Percentiles rank a stretch among this genome's conserved stretches.
Conservation (phyloP, 1,139 yeast species). For the Zygosaccharomyces pseudobailii region DNA sequence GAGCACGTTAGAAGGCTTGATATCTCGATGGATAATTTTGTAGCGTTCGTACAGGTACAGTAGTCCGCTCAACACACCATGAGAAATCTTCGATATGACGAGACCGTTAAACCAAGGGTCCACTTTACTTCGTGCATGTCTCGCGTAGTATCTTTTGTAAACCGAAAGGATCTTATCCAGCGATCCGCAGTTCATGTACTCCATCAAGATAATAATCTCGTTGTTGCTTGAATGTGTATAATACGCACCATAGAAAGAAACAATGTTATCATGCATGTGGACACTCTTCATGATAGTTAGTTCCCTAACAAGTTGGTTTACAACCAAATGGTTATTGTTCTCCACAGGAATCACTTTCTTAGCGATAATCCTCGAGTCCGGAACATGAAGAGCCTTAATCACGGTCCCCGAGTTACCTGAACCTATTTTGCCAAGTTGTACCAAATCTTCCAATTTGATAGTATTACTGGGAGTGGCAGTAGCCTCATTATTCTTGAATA, state of each 20-base stretch:
- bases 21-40: constrained; percentile 86
- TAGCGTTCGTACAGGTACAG: constrained; percentile 76
- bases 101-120: constrained; percentile 56
- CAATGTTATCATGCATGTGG: constrained; percentile 68
- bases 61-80: constrained; percentile 73
- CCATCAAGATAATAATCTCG: constrained; percentile 74
- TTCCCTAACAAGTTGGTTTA: constrained; percentile 84
- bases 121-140: constrained; percentile 16
- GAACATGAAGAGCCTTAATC: constrained; percentile 79
- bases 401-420: constrained; percentile 95
- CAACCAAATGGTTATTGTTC: constrained; percentile 64
- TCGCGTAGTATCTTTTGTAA: constrained; percentile 27
- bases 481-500: constrained; percentile 8
- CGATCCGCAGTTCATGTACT: constrained; percentile 92
- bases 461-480: constrained; percentile 4
- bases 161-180: constrained; percentile 67
- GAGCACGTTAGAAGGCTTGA: constrained; percentile 84
- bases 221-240: constrained; percentile 33
- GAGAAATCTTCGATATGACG: constrained; percentile 70
- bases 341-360: constrained; percentile 84
- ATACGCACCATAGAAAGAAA: constrained; percentile 87
- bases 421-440: constrained; percentile 74
- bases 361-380: constrained; percentile 87
- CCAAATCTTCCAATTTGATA: constrained; percentile 48
- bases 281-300: constrained; percentile 88